Evolutionary conservation across 129 eudicot genomes (phyloP).

Genomic region (sunflower (Helianthus annuus)): DNA sequence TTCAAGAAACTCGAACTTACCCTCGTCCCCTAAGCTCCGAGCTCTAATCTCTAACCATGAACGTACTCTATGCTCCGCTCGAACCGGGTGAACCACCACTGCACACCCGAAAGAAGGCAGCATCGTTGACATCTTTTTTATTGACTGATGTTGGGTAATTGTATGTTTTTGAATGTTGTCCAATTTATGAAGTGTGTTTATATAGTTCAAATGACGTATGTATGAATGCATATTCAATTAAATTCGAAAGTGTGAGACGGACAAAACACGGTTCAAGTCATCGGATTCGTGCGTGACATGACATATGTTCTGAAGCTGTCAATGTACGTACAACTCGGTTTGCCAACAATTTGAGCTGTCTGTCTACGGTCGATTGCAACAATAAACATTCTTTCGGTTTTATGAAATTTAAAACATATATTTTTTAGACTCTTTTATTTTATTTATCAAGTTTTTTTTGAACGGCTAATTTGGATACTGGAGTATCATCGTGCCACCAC

Average conservation of each 20-base stretch:
- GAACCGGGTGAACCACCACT: not conserved
- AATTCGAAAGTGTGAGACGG: not conserved
- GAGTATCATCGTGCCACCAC: too few species aligned
- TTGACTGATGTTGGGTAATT: not conserved
- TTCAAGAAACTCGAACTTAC: conserved; percentile 11
- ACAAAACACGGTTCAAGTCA: conserved; percentile 21
- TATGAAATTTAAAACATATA: not conserved
- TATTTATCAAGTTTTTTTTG: too few species aligned
- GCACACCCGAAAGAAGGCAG: not conserved
- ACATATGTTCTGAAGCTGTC: conserved; percentile 23
- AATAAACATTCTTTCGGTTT: conserved; percentile 15
- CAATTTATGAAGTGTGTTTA: not conserved
- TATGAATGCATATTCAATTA: not conserved
- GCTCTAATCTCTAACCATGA: conserved; percentile 25
- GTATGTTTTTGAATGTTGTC: not conserved
- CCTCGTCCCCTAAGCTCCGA: conserved; percentile 15
- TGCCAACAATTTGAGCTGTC: conserved; percentile 16
- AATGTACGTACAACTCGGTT: conserved; percentile 9
- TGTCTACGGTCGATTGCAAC: conserved; percentile 27
- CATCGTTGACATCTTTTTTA: conserved; percentile 8
- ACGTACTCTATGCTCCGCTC: not conserved
- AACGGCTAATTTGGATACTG: too few species aligned
- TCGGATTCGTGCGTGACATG: conserved; percentile 13
- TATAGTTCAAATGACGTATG: not conserved
- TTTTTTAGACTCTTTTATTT: too few species aligned